Percentiles rank a stretch among this genome's conserved stretches.
Evolutionary conservation across 1,284 basidiomycete species (phyloP).

Genomic region (Afroboletus lepidellus): DNA sequence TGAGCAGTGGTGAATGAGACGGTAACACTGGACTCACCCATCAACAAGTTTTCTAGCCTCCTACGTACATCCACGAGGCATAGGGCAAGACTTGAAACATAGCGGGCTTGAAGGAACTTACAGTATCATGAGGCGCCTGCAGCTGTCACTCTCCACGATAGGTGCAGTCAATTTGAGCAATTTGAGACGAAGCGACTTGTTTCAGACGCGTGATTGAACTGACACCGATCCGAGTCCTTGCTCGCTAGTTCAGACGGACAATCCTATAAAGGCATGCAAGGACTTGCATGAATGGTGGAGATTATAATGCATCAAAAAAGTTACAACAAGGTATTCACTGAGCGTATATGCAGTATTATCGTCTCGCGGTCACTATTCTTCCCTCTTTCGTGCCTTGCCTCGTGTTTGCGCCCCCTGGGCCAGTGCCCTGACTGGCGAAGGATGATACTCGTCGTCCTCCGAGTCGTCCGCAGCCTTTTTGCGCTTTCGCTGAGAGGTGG

Average conservation of each 20-base stretch:
- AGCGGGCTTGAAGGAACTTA: no score
- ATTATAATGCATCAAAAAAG: not conserved
- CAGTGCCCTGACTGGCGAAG: slow-evolving; percentile 39
- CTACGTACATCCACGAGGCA: not conserved
- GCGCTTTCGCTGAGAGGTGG: slow-evolving; percentile 33
- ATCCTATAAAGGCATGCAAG: no score
- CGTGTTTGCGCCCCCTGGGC: slow-evolving; percentile 39
- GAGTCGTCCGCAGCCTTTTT: slow-evolving; percentile 30
- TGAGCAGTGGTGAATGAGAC: not conserved
- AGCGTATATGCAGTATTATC: not conserved
- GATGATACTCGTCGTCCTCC: slow-evolving; percentile 46
- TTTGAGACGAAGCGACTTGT: no score
- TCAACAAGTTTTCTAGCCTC: not conserved
- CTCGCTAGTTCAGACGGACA: no score
- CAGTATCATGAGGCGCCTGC: no score
- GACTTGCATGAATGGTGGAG: not conserved
- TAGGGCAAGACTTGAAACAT: no score
- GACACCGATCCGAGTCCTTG: no score
- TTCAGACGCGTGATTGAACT: no score
- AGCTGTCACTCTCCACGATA: no score
- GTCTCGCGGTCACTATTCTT: slow-evolving; percentile 4
- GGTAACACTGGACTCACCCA: not conserved
- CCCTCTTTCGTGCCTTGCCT: slow-evolving; percentile 26
- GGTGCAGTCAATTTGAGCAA: no score
- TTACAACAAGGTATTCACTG: not conserved